phyloP scores from a whole-genome alignment of 2,329 filamentous ascomycete species.

The Aspergillus novoparasiticus region DNA sequence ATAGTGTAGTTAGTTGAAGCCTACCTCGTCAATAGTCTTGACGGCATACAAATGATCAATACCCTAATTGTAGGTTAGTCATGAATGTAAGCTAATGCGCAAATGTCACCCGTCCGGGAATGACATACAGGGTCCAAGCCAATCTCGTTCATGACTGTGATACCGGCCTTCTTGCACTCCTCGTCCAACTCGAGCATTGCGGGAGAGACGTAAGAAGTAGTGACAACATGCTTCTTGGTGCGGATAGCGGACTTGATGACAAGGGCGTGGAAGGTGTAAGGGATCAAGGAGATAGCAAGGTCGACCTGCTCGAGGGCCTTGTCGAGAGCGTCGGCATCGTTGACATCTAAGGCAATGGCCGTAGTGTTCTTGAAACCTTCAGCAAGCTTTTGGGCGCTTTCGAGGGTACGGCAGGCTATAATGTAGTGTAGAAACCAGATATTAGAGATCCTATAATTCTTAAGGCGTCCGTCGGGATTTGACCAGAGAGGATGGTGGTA shows the following conservation, averaged over 20 bases:
- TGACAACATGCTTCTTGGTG: constrained; percentile 94
- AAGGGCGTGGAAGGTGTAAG: constrained; percentile 83
- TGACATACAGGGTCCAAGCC: constrained; percentile 56
- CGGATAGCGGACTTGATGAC: constrained; percentile 94
- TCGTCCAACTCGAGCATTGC: constrained; percentile 88
- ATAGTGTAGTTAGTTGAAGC: not conserved
- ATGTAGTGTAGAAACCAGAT: not conserved
- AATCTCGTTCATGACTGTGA: constrained; percentile 98
- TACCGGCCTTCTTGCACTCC: constrained; percentile 82
- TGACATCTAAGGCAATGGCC: constrained; percentile 84
- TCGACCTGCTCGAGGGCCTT: constrained; percentile 78
- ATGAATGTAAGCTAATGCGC: not conserved
- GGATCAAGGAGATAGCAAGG: constrained; percentile 80
- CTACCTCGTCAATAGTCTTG: constrained; percentile 68
- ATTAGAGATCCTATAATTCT: constrained; percentile 1
- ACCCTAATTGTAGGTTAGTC: constrained; percentile 24
- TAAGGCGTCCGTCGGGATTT: not conserved
- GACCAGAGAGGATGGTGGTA: not conserved
- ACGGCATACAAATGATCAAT: constrained; percentile 70
- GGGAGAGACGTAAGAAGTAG: constrained; percentile 88
- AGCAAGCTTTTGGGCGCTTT: constrained; percentile 73
- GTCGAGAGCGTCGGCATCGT: constrained; percentile 74
- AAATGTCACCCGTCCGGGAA: not conserved
- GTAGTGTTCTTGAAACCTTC: constrained; percentile 71
- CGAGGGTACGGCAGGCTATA: constrained; percentile 78